Percentiles rank a stretch among this genome's conserved stretches.
Evolutionary conservation across 179 eudicot species (phyloP).

Genomic region (Heliamphora ciliata): DNA sequence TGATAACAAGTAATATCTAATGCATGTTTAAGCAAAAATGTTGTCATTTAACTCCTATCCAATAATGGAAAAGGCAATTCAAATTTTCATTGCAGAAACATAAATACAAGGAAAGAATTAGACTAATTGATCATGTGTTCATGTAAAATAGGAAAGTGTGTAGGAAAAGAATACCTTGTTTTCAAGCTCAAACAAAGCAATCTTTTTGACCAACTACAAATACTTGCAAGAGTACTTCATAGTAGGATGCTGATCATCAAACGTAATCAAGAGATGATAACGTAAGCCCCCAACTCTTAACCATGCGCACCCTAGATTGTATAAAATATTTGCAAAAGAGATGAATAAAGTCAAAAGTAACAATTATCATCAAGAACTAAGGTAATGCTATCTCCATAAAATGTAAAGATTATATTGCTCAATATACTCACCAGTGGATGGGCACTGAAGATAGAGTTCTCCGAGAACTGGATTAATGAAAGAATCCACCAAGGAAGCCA

Average conservation of each 20-base stretch:
- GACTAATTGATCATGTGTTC: conserved; percentile 4
- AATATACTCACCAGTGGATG: conserved; percentile 38
- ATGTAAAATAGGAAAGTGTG: not conserved
- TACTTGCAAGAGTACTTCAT: conserved; percentile 57
- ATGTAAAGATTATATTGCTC: not conserved
- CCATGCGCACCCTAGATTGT: conserved; percentile 54
- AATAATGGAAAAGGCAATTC: not conserved
- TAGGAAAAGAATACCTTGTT: conserved; percentile 42
- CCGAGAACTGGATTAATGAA: conserved; percentile 58
- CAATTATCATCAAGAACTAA: conserved; percentile 1
- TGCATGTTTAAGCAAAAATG: not conserved
- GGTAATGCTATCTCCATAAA: not conserved
- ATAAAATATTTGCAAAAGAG: conserved; percentile 29
- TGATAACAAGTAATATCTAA: not conserved
- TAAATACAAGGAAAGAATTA: not conserved
- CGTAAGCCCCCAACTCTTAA: conserved; percentile 69
- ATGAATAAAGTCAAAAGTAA: too few species aligned
- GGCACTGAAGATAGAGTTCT: conserved; percentile 34
- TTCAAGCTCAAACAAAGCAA: conserved; percentile 67
- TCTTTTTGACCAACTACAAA: conserved; percentile 50
- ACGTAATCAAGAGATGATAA: conserved; percentile 61
- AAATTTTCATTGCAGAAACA: not conserved
- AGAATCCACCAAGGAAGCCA: conserved; percentile 40
- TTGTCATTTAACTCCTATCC: not conserved
- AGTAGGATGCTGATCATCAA: conserved; percentile 80